Base-by-base conservation (phyloP, 192 early-diverging fungal genomes). In the Bifiguratus adelaidae region DNA sequence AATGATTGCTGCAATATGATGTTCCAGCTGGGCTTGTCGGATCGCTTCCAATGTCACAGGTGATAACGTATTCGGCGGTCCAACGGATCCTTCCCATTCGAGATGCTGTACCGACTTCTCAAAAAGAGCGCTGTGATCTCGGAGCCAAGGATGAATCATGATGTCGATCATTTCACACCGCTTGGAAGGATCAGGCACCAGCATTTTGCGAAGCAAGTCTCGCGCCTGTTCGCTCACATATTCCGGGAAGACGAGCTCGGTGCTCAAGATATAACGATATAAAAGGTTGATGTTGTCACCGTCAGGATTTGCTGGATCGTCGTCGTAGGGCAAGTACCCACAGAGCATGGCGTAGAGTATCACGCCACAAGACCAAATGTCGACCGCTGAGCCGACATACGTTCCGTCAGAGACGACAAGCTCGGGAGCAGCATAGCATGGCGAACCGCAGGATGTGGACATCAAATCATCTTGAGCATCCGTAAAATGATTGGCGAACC, bases 341-440 rank as follows among this genome's bases (percentile, higher is more conserved):
- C 81, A 83, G 4, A 92, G 70, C 89, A 92, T 92, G 1, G 89
- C 89, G 48, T 87, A 92, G 56, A 99, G 55, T 41, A 99, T 99
- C 13, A 99, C 96, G 38, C 96, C 96, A 61, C 92, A 97, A 38
- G 85, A 89, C 96, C 96, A 99, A 47, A 97, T 93, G 65, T 99
- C 96, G 1, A 92, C 94, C 4, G 88, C 86, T 9, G 88, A 86
- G 16, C 94, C 96, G 2, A 92, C 91, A 61, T 99, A 99, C 4
- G 88, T 76, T 22, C 91, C 91, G 50, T 99, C 92, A 38, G 80
- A 88, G 28, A 99, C 82, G n/a, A 99, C 96, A 13, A 99, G 78
- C 63, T 99, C 96, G 2, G 96, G 96, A 5, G 96, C 96, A 2
- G 96, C 96, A 61, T 99, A 99, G 61, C 94, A 97, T 19, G 96